Percentiles rank a stretch among this genome's conserved stretches.
These are phyloP conservation scores for Penicillium fimorum DNA, from an alignment of 495 filamentous ascomycete species.

Conservation along the genomic window DNA sequence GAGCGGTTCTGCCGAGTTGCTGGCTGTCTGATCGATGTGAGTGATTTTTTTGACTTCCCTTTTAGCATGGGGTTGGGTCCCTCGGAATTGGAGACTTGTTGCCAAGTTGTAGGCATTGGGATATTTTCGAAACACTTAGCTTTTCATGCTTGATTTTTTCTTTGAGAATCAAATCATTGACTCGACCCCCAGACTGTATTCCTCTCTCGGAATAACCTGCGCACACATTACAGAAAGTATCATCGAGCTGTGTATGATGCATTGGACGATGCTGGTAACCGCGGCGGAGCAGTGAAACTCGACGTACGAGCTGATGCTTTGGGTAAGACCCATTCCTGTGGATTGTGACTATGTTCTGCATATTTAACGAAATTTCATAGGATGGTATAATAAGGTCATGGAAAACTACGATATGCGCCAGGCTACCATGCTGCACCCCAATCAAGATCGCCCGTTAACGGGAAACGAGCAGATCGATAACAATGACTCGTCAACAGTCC, in stretches of 20 bases:
- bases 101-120: no score
- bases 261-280: background rate
- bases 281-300: background rate
- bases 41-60: background rate
- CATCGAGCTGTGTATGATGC: background rate
- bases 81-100: no score
- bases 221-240: background rate
- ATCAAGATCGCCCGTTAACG: background rate
- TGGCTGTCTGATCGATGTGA: background rate
- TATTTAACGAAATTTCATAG: background rate
- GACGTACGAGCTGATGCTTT: background rate
- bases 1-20: background rate
- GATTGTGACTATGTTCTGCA: background rate
- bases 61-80: background rate
- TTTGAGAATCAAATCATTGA: background rate
- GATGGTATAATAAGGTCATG: background rate
- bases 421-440: background rate
- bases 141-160: no score
- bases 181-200: background rate
- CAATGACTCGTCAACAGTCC: background rate
- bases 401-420: background rate
- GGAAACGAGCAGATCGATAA: background rate
- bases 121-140: no score
- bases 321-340: background rate
- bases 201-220: background rate